Evolutionary conservation across 176 grass and related monocot species (phyloP), one percentile per base, ranked within the genome.

Genomic region (Zea luxurians): DNA sequence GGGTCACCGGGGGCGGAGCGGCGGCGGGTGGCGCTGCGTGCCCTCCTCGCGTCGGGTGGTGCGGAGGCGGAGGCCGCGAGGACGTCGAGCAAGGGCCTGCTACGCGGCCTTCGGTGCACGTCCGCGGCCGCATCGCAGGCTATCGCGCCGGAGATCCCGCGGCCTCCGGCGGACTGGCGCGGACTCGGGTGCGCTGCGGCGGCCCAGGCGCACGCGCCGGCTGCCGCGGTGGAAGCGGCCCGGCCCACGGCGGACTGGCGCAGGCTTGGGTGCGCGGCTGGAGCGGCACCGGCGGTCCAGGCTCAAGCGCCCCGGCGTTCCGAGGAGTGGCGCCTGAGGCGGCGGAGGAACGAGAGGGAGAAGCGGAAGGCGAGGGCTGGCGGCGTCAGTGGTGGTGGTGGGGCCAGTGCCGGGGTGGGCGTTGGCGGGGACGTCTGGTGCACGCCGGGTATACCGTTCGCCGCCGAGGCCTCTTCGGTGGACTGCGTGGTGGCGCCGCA

Each of bases 391-490:
- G 82, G 57, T 4, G 10, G 43, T 27, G 27, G 27, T 27, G 27
- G 27, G 27, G 27, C 27, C 27, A 27, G 27, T 4, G 17, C 72
- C 13, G 76, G 77, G 67, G 47, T 65, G 15, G 50, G 68, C 3
- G 91, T 65, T 4, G 50, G 72, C 1, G 91, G 87, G 58, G 95
- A 94, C 74, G 85, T 98, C 69, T 98, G 95, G 95, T 94, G 92
- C 78, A 74, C 91, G 11, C 91, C 88, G 15, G 91, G 88, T 42
- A 90, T 90, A 16, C 88, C 91, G 47, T 93, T 90, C 79, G 83
- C 85, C 37, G 96, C 90, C 6, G 96, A 98, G 74, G 89, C 95
- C 2, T 90, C 86, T 0, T 94, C 92, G 35, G 87, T 98, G 13
- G 86, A 98, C 73, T 98, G 96, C 79, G 88, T 98, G 68, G 96